A percentile compares a stretch with the other conserved stretches of the same genome.
Evolutionary conservation across 148 eudicot species (phyloP).

Genomic region (Amaranthus hypochondriacus): DNA sequence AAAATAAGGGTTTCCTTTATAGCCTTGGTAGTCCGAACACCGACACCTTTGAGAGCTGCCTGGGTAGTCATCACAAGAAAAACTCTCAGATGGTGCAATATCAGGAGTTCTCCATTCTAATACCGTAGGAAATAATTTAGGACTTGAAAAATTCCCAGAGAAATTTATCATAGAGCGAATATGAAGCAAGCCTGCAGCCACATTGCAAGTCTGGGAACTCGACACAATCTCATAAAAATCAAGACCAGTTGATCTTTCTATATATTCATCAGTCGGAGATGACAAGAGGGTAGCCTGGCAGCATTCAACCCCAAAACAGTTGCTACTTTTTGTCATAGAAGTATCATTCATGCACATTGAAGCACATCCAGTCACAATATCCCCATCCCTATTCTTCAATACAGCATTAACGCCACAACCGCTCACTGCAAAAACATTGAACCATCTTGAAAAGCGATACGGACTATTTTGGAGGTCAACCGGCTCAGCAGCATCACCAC

Average conservation of each 20-base stretch:
- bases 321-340: neutral
- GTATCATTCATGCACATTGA: conserved; percentile 26
- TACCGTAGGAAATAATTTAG: neutral
- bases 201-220: conserved; percentile 4
- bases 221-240: conserved; percentile 17
- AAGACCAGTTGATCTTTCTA: neutral
- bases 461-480: conserved; percentile 16
- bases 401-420: conserved; percentile 28
- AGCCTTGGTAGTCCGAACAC: neutral
- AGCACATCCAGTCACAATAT: conserved; percentile 25
- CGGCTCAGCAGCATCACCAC: neutral
- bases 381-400: conserved; percentile 9
- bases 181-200: conserved; percentile 14
- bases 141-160: neutral
- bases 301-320: conserved; percentile 37
- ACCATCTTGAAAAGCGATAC: conserved; percentile 10
- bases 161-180: neutral
- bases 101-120: conserved; percentile 8
- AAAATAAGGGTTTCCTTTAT: conserved; percentile 26
- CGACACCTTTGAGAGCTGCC: too few relatives aligned
- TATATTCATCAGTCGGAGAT: neutral
- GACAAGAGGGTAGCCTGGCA: conserved; percentile 30
- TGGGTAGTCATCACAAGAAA: too few relatives aligned
- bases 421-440: conserved; percentile 23
- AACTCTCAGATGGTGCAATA: neutral